A percentile compares a stretch with the other conserved stretches of the same genome.
Evolutionary conservation across 2,329 filamentous ascomycete genomes (phyloP).

Genomic region (Fonsecaea multimorphosa): DNA sequence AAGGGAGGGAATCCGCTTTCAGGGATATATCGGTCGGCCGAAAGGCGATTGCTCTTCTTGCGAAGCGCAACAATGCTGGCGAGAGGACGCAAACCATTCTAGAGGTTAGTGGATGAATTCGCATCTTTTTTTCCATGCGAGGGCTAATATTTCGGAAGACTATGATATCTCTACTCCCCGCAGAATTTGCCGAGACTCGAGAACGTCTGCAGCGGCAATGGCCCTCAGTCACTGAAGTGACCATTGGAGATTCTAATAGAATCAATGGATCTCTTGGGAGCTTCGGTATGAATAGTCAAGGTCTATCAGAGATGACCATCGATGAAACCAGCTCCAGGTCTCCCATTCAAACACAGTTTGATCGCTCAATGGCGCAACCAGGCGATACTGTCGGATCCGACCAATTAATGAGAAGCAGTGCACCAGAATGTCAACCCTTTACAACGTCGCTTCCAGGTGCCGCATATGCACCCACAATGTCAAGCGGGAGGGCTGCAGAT

Average conservation of each 20-base stretch:
- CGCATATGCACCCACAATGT: not conserved
- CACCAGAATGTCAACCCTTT: not conserved
- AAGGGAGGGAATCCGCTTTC: conserved; percentile 2
- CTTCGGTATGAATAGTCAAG: not conserved
- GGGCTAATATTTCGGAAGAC: conserved; percentile 7
- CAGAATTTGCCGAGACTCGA: conserved; percentile 9
- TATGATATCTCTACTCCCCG: not conserved
- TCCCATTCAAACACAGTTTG: not conserved
- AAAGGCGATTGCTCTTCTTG: conserved; percentile 6
- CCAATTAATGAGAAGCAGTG: not conserved
- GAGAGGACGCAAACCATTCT: not conserved
- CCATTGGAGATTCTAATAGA: not conserved
- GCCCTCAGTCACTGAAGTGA: not conserved
- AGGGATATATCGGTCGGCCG: conserved; percentile 9
- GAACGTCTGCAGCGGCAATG: not conserved
- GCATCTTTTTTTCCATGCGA: not conserved
- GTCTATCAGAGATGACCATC: not conserved
- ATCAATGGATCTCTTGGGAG: not conserved
- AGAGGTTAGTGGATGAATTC: not conserved
- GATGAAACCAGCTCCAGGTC: not conserved
- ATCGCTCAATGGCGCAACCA: not conserved
- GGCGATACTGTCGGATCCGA: not conserved
- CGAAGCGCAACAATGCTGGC: not conserved
- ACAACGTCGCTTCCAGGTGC: not conserved
- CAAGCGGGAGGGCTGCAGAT: not conserved